Base-by-base conservation (phyloP, 768 basidiomycete genomes). In the Boletus fagicola region DNA sequence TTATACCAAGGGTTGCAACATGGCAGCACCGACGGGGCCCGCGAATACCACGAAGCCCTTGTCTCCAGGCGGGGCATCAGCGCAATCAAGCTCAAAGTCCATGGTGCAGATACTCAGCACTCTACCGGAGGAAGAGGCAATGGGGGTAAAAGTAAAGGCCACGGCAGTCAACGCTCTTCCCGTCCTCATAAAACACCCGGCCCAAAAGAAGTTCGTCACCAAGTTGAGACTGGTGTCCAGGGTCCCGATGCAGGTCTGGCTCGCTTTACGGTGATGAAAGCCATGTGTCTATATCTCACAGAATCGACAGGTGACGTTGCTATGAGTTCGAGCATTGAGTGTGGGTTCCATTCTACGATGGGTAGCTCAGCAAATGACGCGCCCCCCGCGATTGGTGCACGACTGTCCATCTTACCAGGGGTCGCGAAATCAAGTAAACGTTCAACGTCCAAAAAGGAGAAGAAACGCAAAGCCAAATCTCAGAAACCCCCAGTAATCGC, bases 401-500 rank as follows among this genome's bases (percentile, higher is more conserved):
- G 1, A 8, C n/a, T 5, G 26, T 13, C 38, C 47, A n/a, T 10
- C 54, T 24, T 40, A 36, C 16, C 50, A 16, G 48, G 6, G 30
- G 31, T n/a, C 31, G 26, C 20, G 24, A 54, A 54, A 28, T 39
- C 45, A 18, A 24, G 20, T 22, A 44, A 50, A 42, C 50, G 43
- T 24, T 49, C 47, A 10, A 20, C 22, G 3, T 50, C 35, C 20
- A 43, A 57, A 42, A 58, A 31, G 44, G 45, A 38, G 11, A 64
- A 51, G 56, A 70, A 69, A 51, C 69, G 62, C 40, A 69, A 67
- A 57, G 53, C 61, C 35, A 54, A 47, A 39, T 61, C 62, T 49
- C 68, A 71, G 61, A 58, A 65, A 18, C 57, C 65, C 22, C 28
- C 59, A 0, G 42, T 56, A 16, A 51, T 62, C 26, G 42, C 65